These are phyloP conservation scores for Aspergillus sojae DNA, from an alignment of 2,329 filamentous ascomycete genomes.

Conservation along the genomic window DNA sequence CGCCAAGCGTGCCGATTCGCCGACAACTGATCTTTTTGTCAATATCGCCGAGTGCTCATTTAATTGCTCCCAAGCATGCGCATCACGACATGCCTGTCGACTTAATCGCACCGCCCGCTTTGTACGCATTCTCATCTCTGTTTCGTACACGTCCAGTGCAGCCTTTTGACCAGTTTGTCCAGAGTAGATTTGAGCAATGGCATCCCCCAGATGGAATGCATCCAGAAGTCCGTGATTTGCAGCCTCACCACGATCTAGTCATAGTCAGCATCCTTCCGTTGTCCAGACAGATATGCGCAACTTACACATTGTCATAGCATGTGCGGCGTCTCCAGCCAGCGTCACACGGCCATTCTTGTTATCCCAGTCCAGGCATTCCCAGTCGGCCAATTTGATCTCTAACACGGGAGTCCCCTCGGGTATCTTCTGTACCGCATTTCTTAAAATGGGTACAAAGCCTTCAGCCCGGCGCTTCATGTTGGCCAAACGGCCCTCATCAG, in stretches of 20 bases:
- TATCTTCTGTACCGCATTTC: constrained; percentile 25
- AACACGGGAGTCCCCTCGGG: constrained; percentile 30
- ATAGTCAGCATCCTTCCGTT: constrained; percentile 3
- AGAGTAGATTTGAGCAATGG: constrained; percentile 19
- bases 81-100: constrained; percentile 39
- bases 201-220: constrained; percentile 23
- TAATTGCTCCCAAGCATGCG: constrained; percentile 34
- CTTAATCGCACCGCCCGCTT: constrained; percentile 34
- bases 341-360: constrained; percentile 32
- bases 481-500: constrained; percentile 35
- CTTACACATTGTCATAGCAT: constrained; percentile 39
- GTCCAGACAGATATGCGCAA: not conserved
- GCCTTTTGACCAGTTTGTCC: constrained; percentile 8
- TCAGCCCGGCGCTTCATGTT: constrained; percentile 43
- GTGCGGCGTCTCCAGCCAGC: constrained; percentile 35
- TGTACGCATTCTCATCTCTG: constrained; percentile 34
- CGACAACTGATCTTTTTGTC: constrained; percentile 24
- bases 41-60: constrained; percentile 33
- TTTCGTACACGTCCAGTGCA: constrained; percentile 32
- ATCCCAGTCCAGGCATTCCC: constrained; percentile 34
- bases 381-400: constrained; percentile 33
- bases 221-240: constrained; percentile 38
- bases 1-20: not conserved
- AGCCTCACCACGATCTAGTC: constrained; percentile 34
- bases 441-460: constrained; percentile 28